Percentiles rank a stretch among this genome's conserved stretches.
These are phyloP conservation scores for Zangia roseola DNA, from an alignment of 768 basidiomycete genomes.

Conservation along the genomic window DNA sequence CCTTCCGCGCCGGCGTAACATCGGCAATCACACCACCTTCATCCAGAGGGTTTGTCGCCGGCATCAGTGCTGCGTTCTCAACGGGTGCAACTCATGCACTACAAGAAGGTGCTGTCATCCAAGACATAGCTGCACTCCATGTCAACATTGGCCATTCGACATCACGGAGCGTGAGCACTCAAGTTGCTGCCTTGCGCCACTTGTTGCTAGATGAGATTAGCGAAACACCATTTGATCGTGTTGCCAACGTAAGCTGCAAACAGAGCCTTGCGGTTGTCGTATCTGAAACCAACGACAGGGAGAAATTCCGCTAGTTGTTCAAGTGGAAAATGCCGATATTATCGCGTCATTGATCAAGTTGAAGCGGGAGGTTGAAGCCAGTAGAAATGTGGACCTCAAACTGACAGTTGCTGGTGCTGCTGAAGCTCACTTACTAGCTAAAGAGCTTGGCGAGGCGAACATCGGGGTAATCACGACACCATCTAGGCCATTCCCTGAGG, in stretches of 20 bases:
- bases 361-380: constrained; percentile 59
- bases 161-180: constrained; percentile 67
- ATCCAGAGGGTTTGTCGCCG: constrained; percentile 50
- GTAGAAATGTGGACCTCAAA: constrained; percentile 42
- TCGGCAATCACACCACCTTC: constrained; percentile 57
- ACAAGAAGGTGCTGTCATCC: constrained; percentile 54
- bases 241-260: constrained; percentile 39
- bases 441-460: constrained; percentile 62
- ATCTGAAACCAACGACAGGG: constrained; percentile 42
- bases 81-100: constrained; percentile 56
- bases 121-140: constrained; percentile 62
- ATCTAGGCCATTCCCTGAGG: constrained; percentile 64
- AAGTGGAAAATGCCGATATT: constrained; percentile 74
- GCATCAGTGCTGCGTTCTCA: constrained; percentile 58
- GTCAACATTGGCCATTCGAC: constrained; percentile 50
- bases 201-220: constrained; percentile 46
- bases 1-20: constrained; percentile 65
- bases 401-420: constrained; percentile 65
- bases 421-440: constrained; percentile 72
- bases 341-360: constrained; percentile 76
- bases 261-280: not conserved
- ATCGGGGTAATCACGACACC: constrained; percentile 72
- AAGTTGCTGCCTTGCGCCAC: constrained; percentile 70
- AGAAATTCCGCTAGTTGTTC: constrained; percentile 69
- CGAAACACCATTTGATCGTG: constrained; percentile 38